Evolutionary conservation across 2,329 filamentous ascomycete species (phyloP).

Genomic region (Lasiodiplodia gonubiensis): DNA sequence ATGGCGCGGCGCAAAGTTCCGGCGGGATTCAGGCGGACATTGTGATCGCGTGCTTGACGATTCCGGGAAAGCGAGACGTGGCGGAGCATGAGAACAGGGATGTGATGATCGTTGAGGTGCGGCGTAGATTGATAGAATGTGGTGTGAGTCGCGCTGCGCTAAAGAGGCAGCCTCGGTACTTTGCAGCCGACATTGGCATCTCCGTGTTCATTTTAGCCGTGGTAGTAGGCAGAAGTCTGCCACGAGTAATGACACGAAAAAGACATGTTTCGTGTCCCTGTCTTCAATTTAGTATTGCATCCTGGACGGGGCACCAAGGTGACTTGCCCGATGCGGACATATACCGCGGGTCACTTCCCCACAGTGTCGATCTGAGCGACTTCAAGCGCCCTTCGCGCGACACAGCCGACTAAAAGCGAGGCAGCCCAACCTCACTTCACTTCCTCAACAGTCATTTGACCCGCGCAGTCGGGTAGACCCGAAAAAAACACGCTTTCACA

Average conservation of each 20-base stretch:
- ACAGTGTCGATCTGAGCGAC: neutral
- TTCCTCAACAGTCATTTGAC: neutral
- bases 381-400: neutral
- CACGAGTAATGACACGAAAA: too few relatives aligned
- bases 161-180: too few relatives aligned
- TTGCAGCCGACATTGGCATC: too few relatives aligned
- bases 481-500: neutral
- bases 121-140: neutral
- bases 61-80: neutral
- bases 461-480: neutral
- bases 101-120: neutral
- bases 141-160: neutral
- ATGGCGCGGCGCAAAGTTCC: neutral
- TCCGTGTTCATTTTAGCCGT: too few relatives aligned
- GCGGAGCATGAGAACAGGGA: neutral
- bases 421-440: neutral
- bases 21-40: neutral
- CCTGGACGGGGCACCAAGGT: neutral
- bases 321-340: neutral
- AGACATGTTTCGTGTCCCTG: neutral
- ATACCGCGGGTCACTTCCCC: neutral
- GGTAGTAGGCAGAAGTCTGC: too few relatives aligned
- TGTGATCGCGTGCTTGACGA: slow-evolving; percentile 7
- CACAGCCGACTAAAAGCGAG: neutral
- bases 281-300: neutral